Evolutionary conservation across 78 protist genomes (phyloP).

Genomic region (Dictyostelium purpureum): DNA sequence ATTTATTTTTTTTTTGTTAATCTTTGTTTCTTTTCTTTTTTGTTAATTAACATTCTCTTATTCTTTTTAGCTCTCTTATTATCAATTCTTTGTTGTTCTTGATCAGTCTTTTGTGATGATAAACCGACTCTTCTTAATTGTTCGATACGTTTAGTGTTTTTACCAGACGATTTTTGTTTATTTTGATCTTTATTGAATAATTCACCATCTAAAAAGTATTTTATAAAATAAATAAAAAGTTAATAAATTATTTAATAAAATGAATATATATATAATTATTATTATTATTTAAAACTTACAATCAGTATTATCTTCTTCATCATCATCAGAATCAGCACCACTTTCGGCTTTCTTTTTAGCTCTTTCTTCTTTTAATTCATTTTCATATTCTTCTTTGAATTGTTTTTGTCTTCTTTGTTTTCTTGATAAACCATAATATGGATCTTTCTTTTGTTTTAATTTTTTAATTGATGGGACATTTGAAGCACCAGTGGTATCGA

Average conservation of each 20-base stretch:
- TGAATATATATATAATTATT: not conserved
- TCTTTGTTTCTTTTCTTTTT: slow-evolving; percentile 20
- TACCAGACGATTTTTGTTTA: slow-evolving; percentile 28
- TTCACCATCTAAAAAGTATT: not conserved
- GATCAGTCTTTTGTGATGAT: slow-evolving; percentile 13
- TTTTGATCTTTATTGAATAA: not conserved
- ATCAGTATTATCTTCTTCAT: not conserved
- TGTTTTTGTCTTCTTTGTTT: slow-evolving; percentile 40
- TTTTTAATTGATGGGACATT: not conserved
- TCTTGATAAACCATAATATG: slow-evolving; percentile 62
- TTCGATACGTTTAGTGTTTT: slow-evolving; percentile 56
- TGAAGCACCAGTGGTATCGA: not conserved
- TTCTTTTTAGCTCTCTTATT: slow-evolving; percentile 36
- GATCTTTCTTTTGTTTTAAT: slow-evolving; percentile 42
- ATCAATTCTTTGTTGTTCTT: slow-evolving; percentile 38
- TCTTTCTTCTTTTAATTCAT: slow-evolving; percentile 22
- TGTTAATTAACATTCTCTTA: slow-evolving; percentile 1
- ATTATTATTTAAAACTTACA: not conserved
- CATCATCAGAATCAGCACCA: not conserved
- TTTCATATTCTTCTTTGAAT: slow-evolving; percentile 53
- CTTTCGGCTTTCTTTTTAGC: not conserved
- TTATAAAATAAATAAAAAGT: too few species aligned
- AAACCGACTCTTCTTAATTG: slow-evolving; percentile 49
- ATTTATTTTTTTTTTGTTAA: slow-evolving; percentile 5
- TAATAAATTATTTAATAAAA: too few species aligned